Conservation (phyloP, 768 basidiomycete species). For the Rhizopogon roseolus region DNA sequence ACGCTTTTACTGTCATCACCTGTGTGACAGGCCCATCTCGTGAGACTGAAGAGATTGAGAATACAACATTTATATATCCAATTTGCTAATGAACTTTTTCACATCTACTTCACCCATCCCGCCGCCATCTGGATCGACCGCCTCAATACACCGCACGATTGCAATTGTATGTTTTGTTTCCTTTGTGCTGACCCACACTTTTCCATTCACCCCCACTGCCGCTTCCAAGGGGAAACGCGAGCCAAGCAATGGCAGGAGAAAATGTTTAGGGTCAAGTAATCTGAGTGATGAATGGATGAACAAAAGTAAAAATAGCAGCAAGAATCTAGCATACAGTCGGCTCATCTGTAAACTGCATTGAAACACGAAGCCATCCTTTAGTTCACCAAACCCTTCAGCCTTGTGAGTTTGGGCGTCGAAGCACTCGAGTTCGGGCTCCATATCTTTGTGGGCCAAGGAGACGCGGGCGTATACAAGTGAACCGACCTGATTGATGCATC, state of each 20-base stretch:
- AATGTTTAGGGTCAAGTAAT: constrained; percentile 75
- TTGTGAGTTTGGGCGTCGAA: constrained; percentile 92
- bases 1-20: neutral
- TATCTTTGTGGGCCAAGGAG: constrained; percentile 91
- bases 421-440: constrained; percentile 98
- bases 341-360: constrained; percentile 82
- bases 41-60: neutral
- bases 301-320: neutral
- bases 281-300: constrained; percentile 33
- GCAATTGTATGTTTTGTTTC: constrained; percentile 72
- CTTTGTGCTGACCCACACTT: constrained; percentile 83
- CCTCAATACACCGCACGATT: constrained; percentile 74
- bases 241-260: constrained; percentile 77
- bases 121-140: constrained; percentile 70
- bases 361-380: constrained; percentile 84
- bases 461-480: constrained; percentile 88
- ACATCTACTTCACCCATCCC: constrained; percentile 51
- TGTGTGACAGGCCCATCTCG: neutral
- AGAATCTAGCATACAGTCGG: constrained; percentile 58
- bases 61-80: constrained; percentile 32
- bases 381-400: constrained; percentile 88
- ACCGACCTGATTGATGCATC: constrained; percentile 58
- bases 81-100: constrained; percentile 45
- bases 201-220: constrained; percentile 89
- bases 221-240: constrained; percentile 80